Evolutionary conservation across 2,329 filamentous ascomycete species (phyloP).

Genomic region (Paracorniculantispora psalliotae): DNA sequence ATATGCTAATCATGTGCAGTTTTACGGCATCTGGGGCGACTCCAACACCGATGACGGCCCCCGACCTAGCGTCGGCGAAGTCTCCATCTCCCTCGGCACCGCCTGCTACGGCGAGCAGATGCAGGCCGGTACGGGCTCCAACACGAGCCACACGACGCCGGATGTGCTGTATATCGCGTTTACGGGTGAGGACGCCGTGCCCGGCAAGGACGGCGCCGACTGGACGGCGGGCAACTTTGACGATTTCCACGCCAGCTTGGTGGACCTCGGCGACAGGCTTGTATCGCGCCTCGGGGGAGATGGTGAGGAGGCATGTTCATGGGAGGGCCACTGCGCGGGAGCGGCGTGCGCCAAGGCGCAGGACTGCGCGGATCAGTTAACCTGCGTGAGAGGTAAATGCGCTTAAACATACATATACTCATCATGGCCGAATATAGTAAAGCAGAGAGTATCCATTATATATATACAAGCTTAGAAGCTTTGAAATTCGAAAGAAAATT

Average conservation of each 20-base stretch:
- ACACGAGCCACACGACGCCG: background rate
- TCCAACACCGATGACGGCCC: background rate
- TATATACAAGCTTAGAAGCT: background rate
- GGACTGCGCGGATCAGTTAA: background rate
- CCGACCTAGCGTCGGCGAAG: background rate
- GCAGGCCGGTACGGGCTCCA: background rate
- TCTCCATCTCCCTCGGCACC: background rate
- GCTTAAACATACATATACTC: too few relatives aligned
- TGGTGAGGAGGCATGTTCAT: background rate
- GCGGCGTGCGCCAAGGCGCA: background rate
- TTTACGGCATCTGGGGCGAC: slow-evolving; percentile 48
- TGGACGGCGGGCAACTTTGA: background rate
- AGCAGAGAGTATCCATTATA: background rate
- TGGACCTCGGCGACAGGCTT: slow-evolving; percentile 1
- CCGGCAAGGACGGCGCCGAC: background rate
- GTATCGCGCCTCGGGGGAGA: background rate
- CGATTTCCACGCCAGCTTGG: background rate
- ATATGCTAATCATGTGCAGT: too few relatives aligned
- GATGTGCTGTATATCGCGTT: slow-evolving; percentile 6
- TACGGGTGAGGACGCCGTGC: slow-evolving; percentile 7
- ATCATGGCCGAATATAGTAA: background rate
- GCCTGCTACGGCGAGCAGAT: background rate
- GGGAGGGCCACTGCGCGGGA: background rate
- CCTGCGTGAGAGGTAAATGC: background rate
- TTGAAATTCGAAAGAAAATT: background rate